Conservation (phyloP, 164 flowering plant species). For the Taxillus chinensis region DNA sequence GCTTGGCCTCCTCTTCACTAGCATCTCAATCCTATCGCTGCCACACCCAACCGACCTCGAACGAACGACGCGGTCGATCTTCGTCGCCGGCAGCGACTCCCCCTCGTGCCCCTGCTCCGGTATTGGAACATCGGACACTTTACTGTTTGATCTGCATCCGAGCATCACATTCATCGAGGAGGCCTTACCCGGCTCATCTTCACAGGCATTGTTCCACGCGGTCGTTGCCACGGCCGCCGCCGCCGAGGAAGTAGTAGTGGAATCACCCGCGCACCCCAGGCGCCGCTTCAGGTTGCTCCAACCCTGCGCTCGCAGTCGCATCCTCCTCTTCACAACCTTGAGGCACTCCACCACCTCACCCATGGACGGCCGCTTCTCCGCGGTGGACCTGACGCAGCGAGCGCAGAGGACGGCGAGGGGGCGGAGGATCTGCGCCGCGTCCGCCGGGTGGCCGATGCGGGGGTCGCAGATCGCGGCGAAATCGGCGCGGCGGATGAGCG, state of each 20-base stretch:
- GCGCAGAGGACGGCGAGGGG: constrained; percentile 47
- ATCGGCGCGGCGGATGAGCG: constrained; percentile 39
- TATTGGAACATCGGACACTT: constrained; percentile 41
- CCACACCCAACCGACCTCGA: constrained; percentile 46
- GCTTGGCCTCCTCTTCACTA: too few species aligned
- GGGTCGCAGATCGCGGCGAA: constrained; percentile 34
- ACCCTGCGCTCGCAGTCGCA: constrained; percentile 16
- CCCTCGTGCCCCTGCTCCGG: constrained; percentile 12
- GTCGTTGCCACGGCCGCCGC: constrained; percentile 7
- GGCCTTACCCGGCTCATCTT: constrained; percentile 21
- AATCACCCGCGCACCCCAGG: constrained; percentile 17
- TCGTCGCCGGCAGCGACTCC: background rate
- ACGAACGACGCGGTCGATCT: constrained; percentile 16
- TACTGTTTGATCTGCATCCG: constrained; percentile 36
- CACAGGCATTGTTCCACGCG: background rate
- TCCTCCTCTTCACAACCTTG: constrained; percentile 20
- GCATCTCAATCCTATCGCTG: constrained; percentile 7
- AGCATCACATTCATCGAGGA: constrained; percentile 10
- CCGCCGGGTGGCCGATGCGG: constrained; percentile 35
- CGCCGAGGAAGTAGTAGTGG: background rate
- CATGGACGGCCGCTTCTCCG: constrained; percentile 67
- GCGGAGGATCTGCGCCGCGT: constrained; percentile 14
- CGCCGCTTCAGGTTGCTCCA: constrained; percentile 39
- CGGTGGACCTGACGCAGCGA: constrained; percentile 46
- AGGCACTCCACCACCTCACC: constrained; percentile 55